Base-by-base conservation (phyloP, 2,329 filamentous ascomycete species). In the Trichoderma arundinaceum region DNA sequence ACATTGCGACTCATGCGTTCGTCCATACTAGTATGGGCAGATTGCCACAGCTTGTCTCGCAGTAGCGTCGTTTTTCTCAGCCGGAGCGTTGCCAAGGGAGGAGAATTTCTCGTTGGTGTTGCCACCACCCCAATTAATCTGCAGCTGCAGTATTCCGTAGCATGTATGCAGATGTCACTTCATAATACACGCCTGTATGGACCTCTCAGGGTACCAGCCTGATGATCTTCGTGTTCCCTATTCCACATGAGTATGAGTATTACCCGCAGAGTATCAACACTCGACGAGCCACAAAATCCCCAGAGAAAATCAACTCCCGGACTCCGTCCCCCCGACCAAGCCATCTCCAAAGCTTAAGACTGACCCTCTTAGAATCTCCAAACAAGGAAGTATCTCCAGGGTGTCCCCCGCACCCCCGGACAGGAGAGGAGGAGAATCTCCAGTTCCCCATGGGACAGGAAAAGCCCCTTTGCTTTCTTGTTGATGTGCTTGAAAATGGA, bases 381-480 rank as follows among this genome's bases (percentile, higher is more conserved):
- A 41, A 41, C 61, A 7, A 35, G 61, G 61, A 51, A 61, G 9
- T 15, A 49, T 44, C 63, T 57, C 61, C 39, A 54, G 39, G 51
- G 15, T n/a, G 22, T 38, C 41, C 61, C 63, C 63, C 63, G 63
- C 63, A 65, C 44, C 54, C 48, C 63, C 61, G 38, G 61, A 57
- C n/a, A 44, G 35, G 15, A 61, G 33, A 61, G 38, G 43, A 43
- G 63, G 15, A 43, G 51, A 38, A 33, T 49, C 61, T 57, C 61
- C 61, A 64, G 61, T 64, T 64, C 52, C 61, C 61, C 61, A 57
- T 64, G 52, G 61, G 61, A 48, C 43, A 49, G 32, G 4, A 46
- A 49, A 52, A 32, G 49, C 53, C 53, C 46, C 33, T 46, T 41
- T 43, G 13, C 22, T 39, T 58, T 44, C 22, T 32, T 43, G 28